phyloP scores from a whole-genome alignment of 1,139 yeast species.

The Yamadazyma epiphylla region DNA sequence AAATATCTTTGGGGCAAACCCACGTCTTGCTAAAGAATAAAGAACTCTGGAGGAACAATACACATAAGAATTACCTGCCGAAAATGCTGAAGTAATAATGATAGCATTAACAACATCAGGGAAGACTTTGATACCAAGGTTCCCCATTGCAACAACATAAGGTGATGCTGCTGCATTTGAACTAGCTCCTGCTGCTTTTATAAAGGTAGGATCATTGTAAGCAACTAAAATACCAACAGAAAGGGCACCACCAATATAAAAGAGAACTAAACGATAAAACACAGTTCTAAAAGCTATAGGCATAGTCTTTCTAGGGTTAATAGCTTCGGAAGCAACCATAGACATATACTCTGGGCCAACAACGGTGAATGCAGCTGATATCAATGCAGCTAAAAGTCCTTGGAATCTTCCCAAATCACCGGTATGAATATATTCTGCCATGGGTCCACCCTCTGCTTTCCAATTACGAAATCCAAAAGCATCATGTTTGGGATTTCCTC shows the following conservation, averaged over 20 bases:
- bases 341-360: constrained; percentile 83
- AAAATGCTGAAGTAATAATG: constrained; percentile 24
- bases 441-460: constrained; percentile 43
- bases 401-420: constrained; percentile 65
- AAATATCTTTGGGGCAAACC: constrained; percentile 34
- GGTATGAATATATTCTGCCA: constrained; percentile 50
- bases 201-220: constrained; percentile 33
- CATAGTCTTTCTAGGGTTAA: constrained; percentile 60
- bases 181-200: constrained; percentile 17
- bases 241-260: constrained; percentile 52
- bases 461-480: constrained; percentile 65
- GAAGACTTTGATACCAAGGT: constrained; percentile 28
- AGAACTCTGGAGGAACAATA: constrained; percentile 37
- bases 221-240: constrained; percentile 36
- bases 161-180: constrained; percentile 35
- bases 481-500: constrained; percentile 69
- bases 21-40: constrained; percentile 31
- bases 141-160: constrained; percentile 42
- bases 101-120: constrained; percentile 37
- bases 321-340: constrained; percentile 78
- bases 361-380: constrained; percentile 60
- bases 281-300: constrained; percentile 54
- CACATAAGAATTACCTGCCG: constrained; percentile 40
- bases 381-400: constrained; percentile 62
- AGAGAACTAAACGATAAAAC: constrained; percentile 60